These are phyloP conservation scores for Penicillium daleae DNA, from an alignment of 495 filamentous ascomycete genomes.

Conservation along the genomic window DNA sequence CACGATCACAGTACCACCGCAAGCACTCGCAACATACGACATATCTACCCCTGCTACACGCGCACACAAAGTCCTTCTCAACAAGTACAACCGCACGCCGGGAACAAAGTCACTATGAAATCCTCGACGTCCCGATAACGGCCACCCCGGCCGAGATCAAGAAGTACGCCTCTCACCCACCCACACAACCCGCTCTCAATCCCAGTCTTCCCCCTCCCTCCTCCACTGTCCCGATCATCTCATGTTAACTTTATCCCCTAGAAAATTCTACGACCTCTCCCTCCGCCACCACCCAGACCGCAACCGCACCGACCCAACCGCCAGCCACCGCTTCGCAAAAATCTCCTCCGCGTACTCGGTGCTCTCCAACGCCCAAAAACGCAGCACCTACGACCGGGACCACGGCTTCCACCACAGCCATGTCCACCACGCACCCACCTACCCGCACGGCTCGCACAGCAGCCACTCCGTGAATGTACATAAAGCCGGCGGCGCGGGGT, in stretches of 20 bases:
- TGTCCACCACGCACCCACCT: constrained; percentile 33
- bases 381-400: constrained; percentile 78
- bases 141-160: constrained; percentile 82
- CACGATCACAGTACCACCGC: neutral
- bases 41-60: neutral
- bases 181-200: neutral
- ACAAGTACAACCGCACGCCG: constrained; percentile 40
- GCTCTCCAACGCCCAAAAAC: constrained; percentile 71
- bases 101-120: constrained; percentile 74
- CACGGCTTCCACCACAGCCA: constrained; percentile 40
- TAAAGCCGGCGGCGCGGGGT: constrained; percentile 33
- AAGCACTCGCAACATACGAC: neutral
- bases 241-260: neutral
- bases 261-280: constrained; percentile 88
- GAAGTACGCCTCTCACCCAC: constrained; percentile 67
- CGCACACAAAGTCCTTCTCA: constrained; percentile 41
- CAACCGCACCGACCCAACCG: constrained; percentile 75
- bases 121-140: constrained; percentile 68
- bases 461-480: constrained; percentile 45
- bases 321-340: constrained; percentile 76
- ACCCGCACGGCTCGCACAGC: constrained; percentile 49
- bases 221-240: constrained; percentile 8
- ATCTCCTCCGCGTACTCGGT: constrained; percentile 86
- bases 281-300: constrained; percentile 93
- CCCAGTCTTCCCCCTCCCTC: constrained; percentile 4